Conservation (phyloP, 257 asterid genomes). For the Scutellaria baicalensis region DNA sequence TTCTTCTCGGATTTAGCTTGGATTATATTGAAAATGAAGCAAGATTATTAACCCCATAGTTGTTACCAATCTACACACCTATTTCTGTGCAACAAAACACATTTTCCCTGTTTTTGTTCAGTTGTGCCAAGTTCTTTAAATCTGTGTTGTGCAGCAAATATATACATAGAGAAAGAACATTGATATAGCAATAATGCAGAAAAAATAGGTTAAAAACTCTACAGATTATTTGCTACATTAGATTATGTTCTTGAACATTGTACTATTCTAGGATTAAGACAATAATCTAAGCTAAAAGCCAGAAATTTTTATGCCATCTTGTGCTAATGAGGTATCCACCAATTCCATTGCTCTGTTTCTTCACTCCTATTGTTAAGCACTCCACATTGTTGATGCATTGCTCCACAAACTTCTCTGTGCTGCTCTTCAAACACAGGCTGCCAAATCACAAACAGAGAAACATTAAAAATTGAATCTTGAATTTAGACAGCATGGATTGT, state of each 20-base stretch:
- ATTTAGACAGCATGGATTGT: too few relatives aligned
- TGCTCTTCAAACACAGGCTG: constrained; percentile 59
- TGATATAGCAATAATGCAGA: constrained; percentile 3
- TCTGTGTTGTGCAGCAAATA: not conserved
- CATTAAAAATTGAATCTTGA: too few relatives aligned
- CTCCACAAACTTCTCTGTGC: constrained; percentile 65
- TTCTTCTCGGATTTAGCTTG: not conserved
- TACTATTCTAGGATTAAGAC: not conserved
- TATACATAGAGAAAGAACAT: not conserved
- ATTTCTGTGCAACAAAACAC: not conserved
- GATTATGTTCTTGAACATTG: not conserved
- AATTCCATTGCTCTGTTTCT: constrained; percentile 70
- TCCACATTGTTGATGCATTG: constrained; percentile 62
- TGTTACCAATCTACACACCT: not conserved
- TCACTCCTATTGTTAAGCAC: constrained; percentile 86
- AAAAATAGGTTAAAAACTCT: not conserved
- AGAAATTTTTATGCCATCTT: constrained; percentile 91
- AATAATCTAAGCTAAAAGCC: constrained; percentile 66
- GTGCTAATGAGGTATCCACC: constrained; percentile 93
- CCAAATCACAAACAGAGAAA: not conserved
- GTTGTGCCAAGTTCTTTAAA: too few relatives aligned
- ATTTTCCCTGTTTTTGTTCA: too few relatives aligned
- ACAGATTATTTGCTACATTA: constrained; percentile 11
- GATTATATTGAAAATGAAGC: constrained; percentile 4
- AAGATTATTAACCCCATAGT: not conserved